Evolutionary conservation across 805 yeast genomes (phyloP), one percentile per base, ranked within the genome.

Genomic region (Clavispora vitiphila): DNA sequence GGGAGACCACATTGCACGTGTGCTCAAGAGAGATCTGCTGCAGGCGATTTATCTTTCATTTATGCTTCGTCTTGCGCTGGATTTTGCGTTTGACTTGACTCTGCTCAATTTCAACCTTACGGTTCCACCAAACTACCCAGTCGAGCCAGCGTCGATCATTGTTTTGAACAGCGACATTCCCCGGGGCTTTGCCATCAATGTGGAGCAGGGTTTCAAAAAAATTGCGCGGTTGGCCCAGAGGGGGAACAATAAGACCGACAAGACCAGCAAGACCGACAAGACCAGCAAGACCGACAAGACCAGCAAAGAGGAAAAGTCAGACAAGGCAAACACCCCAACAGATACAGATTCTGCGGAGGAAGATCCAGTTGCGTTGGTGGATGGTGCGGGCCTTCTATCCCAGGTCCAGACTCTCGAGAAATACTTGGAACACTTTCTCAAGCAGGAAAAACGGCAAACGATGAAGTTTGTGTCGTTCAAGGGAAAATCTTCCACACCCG

Each of bases 131-230:
- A 62, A 61, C 25, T 84, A 81, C 50, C 88, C 88, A 0, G 47
- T 56, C 22, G 53, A 53, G 14, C 53, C 54, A n/a, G 86, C 88
- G 1, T 61, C 71, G 12, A 67, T 83, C 4, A 62, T 69, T 26
- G 83, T 85, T 7, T 65, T 78, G 40, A 83, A 83, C 60, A 73
- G 74, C 25, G 86, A 82, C 24, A 80, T 84, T 11, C 88, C 91
- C 1, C 65, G 78, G 43, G 91, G 90, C 0, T 80, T 63, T 55
- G 76, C 86, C 11, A 65, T 74, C 11, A 83, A 83, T 49, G 66
- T 84, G n/a, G 91, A 84, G 53, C 50, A 59, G 5, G 91, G 89
- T 6, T 85, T 80, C 57, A 62, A 62, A 32, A 57, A 62, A 35
- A 78, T 80, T 16, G 74, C 66, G 12, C 40, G 44, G 39, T 30